Conservation (phyloP, 805 yeast genomes). For the Candida montana region DNA sequence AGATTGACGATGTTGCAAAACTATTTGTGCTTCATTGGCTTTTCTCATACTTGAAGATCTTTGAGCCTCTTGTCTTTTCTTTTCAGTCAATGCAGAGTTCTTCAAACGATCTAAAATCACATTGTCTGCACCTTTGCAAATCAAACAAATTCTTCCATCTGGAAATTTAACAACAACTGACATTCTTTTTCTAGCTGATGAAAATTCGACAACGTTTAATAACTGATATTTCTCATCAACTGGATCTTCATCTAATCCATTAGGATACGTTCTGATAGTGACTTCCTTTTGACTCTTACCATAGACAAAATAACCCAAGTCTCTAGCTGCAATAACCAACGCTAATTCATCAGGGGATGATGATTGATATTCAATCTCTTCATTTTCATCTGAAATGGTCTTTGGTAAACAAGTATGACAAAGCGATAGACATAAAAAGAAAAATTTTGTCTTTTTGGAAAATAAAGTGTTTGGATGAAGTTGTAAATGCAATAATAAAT, state of each 20-base stretch:
- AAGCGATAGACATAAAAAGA: constrained; percentile 73
- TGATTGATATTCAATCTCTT: constrained; percentile 74
- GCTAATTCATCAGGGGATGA: constrained; percentile 98
- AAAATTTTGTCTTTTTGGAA: constrained; percentile 70
- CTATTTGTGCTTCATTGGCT: constrained; percentile 69
- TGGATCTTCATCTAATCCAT: constrained; percentile 67
- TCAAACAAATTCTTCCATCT: constrained; percentile 62
- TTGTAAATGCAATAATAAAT: constrained; percentile 66
- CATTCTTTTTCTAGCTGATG: constrained; percentile 90
- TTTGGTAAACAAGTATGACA: constrained; percentile 91
- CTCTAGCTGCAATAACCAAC: constrained; percentile 88
- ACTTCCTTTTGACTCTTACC: constrained; percentile 59
- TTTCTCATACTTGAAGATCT: constrained; percentile 56
- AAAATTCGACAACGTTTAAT: constrained; percentile 77
- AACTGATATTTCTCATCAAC: constrained; percentile 65
- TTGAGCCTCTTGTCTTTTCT: constrained; percentile 61
- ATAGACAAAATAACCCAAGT: constrained; percentile 82
- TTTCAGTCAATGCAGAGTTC: constrained; percentile 50
- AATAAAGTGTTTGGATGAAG: constrained; percentile 62
- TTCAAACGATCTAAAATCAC: constrained; percentile 72
- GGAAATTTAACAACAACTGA: constrained; percentile 79
- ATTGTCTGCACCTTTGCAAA: constrained; percentile 96
- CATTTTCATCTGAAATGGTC: constrained; percentile 31
- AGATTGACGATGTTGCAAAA: constrained; percentile 54
- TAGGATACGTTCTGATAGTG: constrained; percentile 72